phyloP scores from a whole-genome alignment of 768 basidiomycete genomes.

The Psilocybe cyanescens region DNA sequence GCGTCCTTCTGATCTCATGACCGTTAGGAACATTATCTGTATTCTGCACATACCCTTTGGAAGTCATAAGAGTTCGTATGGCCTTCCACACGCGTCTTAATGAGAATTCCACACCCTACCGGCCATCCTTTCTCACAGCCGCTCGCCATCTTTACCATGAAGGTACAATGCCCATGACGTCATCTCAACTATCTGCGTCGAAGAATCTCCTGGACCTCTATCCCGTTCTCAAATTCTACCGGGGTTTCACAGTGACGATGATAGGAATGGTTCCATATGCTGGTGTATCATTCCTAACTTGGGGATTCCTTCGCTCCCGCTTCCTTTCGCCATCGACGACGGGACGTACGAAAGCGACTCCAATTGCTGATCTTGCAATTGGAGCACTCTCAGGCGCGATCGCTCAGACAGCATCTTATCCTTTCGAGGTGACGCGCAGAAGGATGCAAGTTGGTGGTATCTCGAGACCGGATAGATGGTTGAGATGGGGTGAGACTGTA shows the following conservation, averaged over 20 bases:
- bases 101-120: slow-evolving; percentile 27
- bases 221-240: slow-evolving; percentile 90
- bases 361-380: slow-evolving; percentile 71
- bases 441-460: slow-evolving; percentile 96
- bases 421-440: slow-evolving; percentile 90
- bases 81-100: slow-evolving; percentile 73
- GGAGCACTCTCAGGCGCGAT: slow-evolving; percentile 87
- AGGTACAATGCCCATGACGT: slow-evolving; percentile 37
- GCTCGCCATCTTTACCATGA: slow-evolving; percentile 75
- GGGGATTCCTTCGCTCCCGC: slow-evolving; percentile 74
- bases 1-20: slow-evolving; percentile 2
- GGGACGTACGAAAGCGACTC: slow-evolving; percentile 40
- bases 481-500: slow-evolving; percentile 83
- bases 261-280: slow-evolving; percentile 95
- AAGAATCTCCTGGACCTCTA: slow-evolving; percentile 56
- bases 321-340: slow-evolving; percentile 51
- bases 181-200: slow-evolving; percentile 22
- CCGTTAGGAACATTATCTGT: slow-evolving; percentile 79
- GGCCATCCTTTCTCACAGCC: slow-evolving; percentile 58
- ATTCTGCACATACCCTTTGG: slow-evolving; percentile 92
- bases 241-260: slow-evolving; percentile 94
- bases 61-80: slow-evolving; percentile 94
- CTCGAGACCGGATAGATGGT: slow-evolving; percentile 73
- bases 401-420: slow-evolving; percentile 91
- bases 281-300: slow-evolving; percentile 92